These are phyloP conservation scores for Sarocladium kiliense DNA, from an alignment of 2,329 filamentous ascomycete species.

Conservation along the genomic window DNA sequence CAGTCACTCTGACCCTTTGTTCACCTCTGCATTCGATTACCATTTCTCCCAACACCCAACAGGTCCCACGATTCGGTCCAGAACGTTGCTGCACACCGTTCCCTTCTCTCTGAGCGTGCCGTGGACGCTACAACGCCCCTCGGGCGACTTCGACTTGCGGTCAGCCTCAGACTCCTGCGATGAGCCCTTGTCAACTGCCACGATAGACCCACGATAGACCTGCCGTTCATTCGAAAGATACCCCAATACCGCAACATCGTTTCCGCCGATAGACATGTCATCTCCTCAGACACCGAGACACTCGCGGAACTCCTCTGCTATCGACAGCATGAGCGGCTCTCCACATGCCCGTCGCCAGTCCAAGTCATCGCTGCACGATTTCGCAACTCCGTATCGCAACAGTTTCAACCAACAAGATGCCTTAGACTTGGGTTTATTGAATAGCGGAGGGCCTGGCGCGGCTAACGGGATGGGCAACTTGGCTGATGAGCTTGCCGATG, in stretches of 20 bases:
- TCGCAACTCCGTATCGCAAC: slow-evolving; percentile 41
- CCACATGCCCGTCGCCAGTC: slow-evolving; percentile 43
- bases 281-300: slow-evolving; percentile 54
- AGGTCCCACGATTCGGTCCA: too few species aligned
- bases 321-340: slow-evolving; percentile 44
- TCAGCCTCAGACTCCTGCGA: neutral
- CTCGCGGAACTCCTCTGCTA: slow-evolving; percentile 52
- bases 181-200: neutral
- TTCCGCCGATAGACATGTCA: slow-evolving; percentile 23
- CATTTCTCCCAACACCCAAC: too few species aligned
- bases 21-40: too few species aligned
- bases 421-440: slow-evolving; percentile 41
- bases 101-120: too few species aligned
- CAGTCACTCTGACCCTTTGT: too few species aligned
- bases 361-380: slow-evolving; percentile 46
- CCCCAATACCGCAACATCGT: neutral
- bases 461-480: slow-evolving; percentile 67
- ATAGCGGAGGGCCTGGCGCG: slow-evolving; percentile 32
- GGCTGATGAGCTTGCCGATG: slow-evolving; percentile 75
- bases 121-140: neutral
- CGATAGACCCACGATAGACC: neutral
- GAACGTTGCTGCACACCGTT: too few species aligned
- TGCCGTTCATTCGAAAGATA: neutral
- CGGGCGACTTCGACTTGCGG: neutral
- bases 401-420: slow-evolving; percentile 44